These are phyloP conservation scores for Clavispora phyllophila DNA, from an alignment of 805 yeast species.

Conservation along the genomic window DNA sequence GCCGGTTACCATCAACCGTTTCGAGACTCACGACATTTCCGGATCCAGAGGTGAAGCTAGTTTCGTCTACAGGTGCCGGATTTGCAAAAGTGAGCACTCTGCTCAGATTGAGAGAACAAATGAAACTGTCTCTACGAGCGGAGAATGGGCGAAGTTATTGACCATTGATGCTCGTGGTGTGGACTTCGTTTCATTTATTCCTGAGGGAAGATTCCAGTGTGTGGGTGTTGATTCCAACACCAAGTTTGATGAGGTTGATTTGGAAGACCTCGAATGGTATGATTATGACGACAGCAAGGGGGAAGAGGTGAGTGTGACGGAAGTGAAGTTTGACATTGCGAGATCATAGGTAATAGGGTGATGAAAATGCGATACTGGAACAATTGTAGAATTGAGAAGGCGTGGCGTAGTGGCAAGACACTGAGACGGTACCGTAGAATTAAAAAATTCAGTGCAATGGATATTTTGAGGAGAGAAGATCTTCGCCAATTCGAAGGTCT, in stretches of 20 bases:
- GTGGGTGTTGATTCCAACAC: slow-evolving; percentile 48
- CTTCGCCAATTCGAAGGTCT: too few species aligned
- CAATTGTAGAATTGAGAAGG: too few species aligned
- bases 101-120: slow-evolving; percentile 30
- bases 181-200: slow-evolving; percentile 62
- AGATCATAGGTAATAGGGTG: slow-evolving; percentile 10
- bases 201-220: slow-evolving; percentile 59
- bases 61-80: slow-evolving; percentile 70
- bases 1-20: slow-evolving; percentile 60
- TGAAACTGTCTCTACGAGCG: slow-evolving; percentile 38
- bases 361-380: too few species aligned
- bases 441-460: too few species aligned
- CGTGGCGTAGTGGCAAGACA: too few species aligned
- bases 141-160: slow-evolving; percentile 44
- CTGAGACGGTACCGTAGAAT: too few species aligned
- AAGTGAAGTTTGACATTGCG: slow-evolving; percentile 61
- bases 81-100: slow-evolving; percentile 46
- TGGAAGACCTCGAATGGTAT: slow-evolving; percentile 84
- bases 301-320: slow-evolving; percentile 76
- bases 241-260: slow-evolving; percentile 58
- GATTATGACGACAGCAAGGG: slow-evolving; percentile 87
- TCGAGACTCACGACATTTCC: slow-evolving; percentile 58
- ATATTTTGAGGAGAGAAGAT: too few species aligned
- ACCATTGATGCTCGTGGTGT: slow-evolving; percentile 84
- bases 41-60: slow-evolving; percentile 82